Percentiles rank a stretch among this genome's conserved stretches.
Conservation (phyloP, 805 yeast genomes). For the Candida alai region DNA sequence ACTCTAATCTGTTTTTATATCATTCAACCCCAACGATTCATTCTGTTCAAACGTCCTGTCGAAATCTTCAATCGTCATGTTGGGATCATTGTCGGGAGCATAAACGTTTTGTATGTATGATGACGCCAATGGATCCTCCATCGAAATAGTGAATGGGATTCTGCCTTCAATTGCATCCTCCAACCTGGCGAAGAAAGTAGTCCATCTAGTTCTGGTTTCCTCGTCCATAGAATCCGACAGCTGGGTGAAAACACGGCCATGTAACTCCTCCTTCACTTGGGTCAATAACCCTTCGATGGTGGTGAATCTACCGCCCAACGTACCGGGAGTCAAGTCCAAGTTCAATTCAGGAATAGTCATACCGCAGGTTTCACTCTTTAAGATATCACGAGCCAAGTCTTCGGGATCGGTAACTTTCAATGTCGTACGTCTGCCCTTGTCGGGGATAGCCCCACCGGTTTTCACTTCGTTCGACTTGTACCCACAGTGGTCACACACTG, state of each 20-base stretch:
- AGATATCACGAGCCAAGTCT: slow-evolving; percentile 89
- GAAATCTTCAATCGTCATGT: slow-evolving; percentile 85
- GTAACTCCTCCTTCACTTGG: slow-evolving; percentile 88
- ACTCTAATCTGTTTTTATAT: slow-evolving; percentile 34
- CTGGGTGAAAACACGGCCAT: slow-evolving; percentile 76
- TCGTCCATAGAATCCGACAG: slow-evolving; percentile 90
- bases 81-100: slow-evolving; percentile 98
- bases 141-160: slow-evolving; percentile 72
- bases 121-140: slow-evolving; percentile 95
- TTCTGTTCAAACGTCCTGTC: slow-evolving; percentile 88
- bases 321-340: slow-evolving; percentile 91
- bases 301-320: slow-evolving; percentile 96
- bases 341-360: slow-evolving; percentile 80
- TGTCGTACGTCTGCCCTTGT: slow-evolving; percentile 69
- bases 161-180: slow-evolving; percentile 81
- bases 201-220: slow-evolving; percentile 79
- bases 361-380: slow-evolving; percentile 92
- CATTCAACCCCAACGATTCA: slow-evolving; percentile 82
- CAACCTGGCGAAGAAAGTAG: slow-evolving; percentile 65
- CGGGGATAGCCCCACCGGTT: slow-evolving; percentile 96
- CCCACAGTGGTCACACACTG: slow-evolving; percentile 89
- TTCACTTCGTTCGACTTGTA: slow-evolving; percentile 96
- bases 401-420: slow-evolving; percentile 81
- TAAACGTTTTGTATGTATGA: slow-evolving; percentile 97
- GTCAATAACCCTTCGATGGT: slow-evolving; percentile 89